Evolutionary conservation across 257 asterid species (phyloP).

Genomic region (Solanum raphanifolium): DNA sequence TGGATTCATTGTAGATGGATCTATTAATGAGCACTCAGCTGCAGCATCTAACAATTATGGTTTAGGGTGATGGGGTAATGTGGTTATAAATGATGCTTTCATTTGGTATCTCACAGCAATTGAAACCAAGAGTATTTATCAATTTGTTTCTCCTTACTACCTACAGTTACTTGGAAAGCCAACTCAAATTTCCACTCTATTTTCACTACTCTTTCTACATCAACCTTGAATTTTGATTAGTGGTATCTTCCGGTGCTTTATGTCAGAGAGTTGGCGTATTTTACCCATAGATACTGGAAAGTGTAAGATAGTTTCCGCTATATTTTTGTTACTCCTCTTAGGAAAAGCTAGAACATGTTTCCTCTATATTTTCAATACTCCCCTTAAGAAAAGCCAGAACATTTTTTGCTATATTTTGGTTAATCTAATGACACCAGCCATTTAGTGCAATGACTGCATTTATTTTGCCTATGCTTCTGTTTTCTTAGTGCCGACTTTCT

Average conservation of each 20-base stretch:
- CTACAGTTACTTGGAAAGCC: not conserved
- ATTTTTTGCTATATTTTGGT: not conserved
- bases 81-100: not conserved
- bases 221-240: not conserved
- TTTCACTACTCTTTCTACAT: not conserved
- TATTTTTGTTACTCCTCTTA: not conserved
- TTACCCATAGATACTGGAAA: not conserved
- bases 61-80: not conserved
- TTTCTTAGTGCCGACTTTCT: not conserved
- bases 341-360: not conserved
- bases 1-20: not conserved
- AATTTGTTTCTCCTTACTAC: not conserved
- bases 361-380: not conserved
- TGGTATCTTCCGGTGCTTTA: not conserved
- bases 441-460: not conserved
- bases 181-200: not conserved
- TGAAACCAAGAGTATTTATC: not conserved
- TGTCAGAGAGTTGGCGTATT: not conserved
- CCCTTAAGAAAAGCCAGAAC: not conserved
- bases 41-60: not conserved
- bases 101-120: not conserved
- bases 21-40: not conserved
- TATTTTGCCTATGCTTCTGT: not conserved
- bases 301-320: not conserved
- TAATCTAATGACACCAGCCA: not conserved